phyloP scores from a whole-genome alignment of 1,284 basidiomycete species.

The Inonotus obliquus region DNA sequence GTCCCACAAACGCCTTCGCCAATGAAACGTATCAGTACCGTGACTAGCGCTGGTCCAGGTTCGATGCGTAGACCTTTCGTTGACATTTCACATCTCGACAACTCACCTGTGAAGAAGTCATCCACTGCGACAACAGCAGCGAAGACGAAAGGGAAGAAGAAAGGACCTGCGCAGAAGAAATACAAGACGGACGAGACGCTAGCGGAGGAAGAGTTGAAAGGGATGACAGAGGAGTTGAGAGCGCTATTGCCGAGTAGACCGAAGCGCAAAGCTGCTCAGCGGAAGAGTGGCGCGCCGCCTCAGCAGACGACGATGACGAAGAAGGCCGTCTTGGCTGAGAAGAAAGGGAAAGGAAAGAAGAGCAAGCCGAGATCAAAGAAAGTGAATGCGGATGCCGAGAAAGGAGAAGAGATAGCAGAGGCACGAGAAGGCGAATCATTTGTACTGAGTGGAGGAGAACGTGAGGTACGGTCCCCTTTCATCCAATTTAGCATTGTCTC shows the following conservation, averaged over 20 bases:
- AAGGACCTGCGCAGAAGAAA: background rate
- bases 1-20: slow-evolving; percentile 10
- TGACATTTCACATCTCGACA: background rate
- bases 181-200: background rate
- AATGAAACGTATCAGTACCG: background rate
- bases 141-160: background rate
- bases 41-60: background rate
- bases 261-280: background rate
- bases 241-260: slow-evolving; percentile 7
- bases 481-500: background rate
- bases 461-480: no score
- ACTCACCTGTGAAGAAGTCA: background rate
- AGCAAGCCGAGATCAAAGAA: background rate
- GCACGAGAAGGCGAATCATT: slow-evolving; percentile 8
- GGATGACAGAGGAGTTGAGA: slow-evolving; percentile 1
- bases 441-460: slow-evolving; percentile 9
- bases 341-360: background rate
- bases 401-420: background rate
- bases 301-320: background rate
- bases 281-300: background rate
- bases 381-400: background rate
- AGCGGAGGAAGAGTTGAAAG: background rate
- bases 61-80: background rate
- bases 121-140: background rate
- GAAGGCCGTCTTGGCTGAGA: background rate